Base-by-base conservation (phyloP, 1,139 yeast species). In the Suhomyces yuchorum region DNA sequence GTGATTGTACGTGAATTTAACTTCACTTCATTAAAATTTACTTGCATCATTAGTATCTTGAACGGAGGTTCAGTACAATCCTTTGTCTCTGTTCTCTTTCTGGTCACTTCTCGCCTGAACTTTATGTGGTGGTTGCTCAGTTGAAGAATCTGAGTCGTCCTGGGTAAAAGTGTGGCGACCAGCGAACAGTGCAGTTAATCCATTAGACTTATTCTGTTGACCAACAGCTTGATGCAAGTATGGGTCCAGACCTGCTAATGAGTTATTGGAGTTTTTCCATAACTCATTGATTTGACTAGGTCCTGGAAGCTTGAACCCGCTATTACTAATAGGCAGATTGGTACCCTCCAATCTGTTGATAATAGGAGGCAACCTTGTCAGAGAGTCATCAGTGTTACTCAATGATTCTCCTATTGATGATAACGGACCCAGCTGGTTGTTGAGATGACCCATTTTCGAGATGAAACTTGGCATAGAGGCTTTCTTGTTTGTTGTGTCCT, bases 331-430 rank as follows among this genome's bases (percentile, higher is more conserved):
- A 5, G 46, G 34, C n/a, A 32, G 26, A n/a, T 12, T 20, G 8
- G 42, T 28, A 8, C 19, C 26, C 8, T 15, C 23, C 6, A 17
- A 9, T 24, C 42, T 33, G 18, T 48, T 42, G 5, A 35, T 23
- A 22, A 47, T 47, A 4, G 51, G 51, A 23, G 51, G 51, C n/a
- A 48, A 36, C n/a, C 20, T 41, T 15, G 37, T 48, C 32, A 38
- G 33, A 2, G 19, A 14, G 4, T 39, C 40, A 19, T 32, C 38
- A 36, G 43, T 8, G 11, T 24, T 37, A 12, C 19, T 37, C 14
- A 47, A 28, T 1, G 50, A 43, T n/a, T 32, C 44, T n/a, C 47
- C 50, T 8, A 53, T 47, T 3, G 56, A 50, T 3, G 55, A 54
- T 12, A 53, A 44, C 8, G 37, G 37, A 30, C 34, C 34, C 17